Evolutionary conservation across 2,329 filamentous ascomycete genomes (phyloP), one percentile per base, ranked within the genome.

Genomic region (Fusarium nelsonii): DNA sequence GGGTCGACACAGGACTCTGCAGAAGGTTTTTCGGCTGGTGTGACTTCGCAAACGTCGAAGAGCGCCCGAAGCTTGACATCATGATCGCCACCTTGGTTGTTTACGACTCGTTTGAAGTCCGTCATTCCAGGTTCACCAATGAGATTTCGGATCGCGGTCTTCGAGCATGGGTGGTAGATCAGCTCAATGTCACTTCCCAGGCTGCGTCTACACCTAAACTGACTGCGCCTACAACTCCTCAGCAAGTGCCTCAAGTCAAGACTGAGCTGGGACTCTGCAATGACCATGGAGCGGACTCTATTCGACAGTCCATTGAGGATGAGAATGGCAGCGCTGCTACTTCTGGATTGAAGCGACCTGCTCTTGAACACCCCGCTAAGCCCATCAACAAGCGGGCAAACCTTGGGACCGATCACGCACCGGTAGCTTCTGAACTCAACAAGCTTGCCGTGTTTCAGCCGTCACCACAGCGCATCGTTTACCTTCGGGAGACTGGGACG

Each of bases 1-100:
- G 65, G 65, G 16, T 2, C 6, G 44, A 69, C 1, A 52, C 4
- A 3, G 1, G 3, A 3, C n/a, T 58, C 8, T 23, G 6, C 53
- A 67, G 23, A 6, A 10, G 10, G 6, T 67, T 71, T 15, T 9
- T 11, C 9, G 9, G 7, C 8, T 71, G 69, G 69, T 16, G 41
- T 4, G n/a, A 16, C 4, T 6, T 28, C 3, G 23, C 50, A 8
- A 3, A 1, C 1, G 2, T 8, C 2, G 3, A 0, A 0, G 8
- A 4, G 12, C 18, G 23, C 12, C n/a, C 52, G 2, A 15, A 41
- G 2, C 58, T 62, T 1, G 56, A 28, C 0, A 12, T 23, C 11
- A 12, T 71, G 11, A 3, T 71, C 23, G 44, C 56, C 1, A 10
- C n/a, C 1, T 8, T 65, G 12, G 68, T 68, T 1, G 41, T 51